Conservation (phyloP, 805 yeast genomes). For the Vanderwaltozyma tropicalis region DNA sequence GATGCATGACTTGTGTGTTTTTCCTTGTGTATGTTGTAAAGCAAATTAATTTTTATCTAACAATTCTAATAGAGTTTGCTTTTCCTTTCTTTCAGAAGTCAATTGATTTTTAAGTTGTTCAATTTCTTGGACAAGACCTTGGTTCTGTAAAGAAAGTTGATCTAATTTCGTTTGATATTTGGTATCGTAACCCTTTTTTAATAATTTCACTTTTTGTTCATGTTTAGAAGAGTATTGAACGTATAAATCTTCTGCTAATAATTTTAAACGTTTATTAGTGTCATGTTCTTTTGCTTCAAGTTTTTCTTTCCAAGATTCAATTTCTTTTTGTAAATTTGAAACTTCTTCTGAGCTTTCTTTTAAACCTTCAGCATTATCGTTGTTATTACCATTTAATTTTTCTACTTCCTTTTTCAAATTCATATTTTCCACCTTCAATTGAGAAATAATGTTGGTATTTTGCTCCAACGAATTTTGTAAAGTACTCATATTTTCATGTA, state of each 20-base stretch:
- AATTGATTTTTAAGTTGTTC: constrained; percentile 41
- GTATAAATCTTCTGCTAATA: constrained; percentile 60
- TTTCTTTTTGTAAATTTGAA: constrained; percentile 13
- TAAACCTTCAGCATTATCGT: not conserved
- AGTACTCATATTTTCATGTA: constrained; percentile 29
- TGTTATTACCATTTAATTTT: constrained; percentile 1
- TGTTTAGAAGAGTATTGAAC: constrained; percentile 70
- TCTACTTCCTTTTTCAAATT: constrained; percentile 14
- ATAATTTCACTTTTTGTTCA: constrained; percentile 53
- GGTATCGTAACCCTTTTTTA: constrained; percentile 48
- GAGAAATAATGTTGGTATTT: constrained; percentile 21
- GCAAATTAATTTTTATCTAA: constrained; percentile 31
- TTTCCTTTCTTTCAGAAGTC: constrained; percentile 45
- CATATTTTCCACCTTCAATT: constrained; percentile 18
- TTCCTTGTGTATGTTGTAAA: too few relatives aligned
- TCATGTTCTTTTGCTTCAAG: constrained; percentile 34
- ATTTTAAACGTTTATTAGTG: constrained; percentile 45
- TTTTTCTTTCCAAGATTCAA: constrained; percentile 28
- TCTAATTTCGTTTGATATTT: constrained; percentile 40
- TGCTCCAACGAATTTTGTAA: constrained; percentile 24
- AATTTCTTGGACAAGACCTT: constrained; percentile 39
- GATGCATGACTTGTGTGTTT: too few relatives aligned
- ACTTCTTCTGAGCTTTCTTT: constrained; percentile 7
- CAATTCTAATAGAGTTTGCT: constrained; percentile 43
- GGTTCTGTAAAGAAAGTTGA: constrained; percentile 34